phyloP scores from a whole-genome alignment of 352 stramenopile species.

The Globisporangium yorkense region DNA sequence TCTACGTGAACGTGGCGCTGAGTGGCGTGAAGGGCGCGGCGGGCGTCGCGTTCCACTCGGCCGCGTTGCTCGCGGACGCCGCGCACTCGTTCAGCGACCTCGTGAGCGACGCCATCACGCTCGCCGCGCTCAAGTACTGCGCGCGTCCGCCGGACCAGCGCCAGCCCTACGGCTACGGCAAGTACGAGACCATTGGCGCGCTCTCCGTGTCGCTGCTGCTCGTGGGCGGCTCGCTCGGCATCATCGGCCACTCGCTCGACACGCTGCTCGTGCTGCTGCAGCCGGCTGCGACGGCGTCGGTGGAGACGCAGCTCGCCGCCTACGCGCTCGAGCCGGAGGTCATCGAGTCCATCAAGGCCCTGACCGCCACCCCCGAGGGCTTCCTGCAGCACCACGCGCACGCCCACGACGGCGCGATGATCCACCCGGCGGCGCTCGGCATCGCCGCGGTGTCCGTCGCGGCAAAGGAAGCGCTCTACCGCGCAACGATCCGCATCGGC shows the following conservation, averaged over 20 bases:
- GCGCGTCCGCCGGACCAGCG: conserved; percentile 88
- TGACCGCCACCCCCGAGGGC: not conserved
- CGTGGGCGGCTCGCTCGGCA: conserved; percentile 54
- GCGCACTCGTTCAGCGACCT: conserved; percentile 94
- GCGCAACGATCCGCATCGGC: conserved; percentile 87
- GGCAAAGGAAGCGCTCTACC: conserved; percentile 91
- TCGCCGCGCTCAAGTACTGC: conserved; percentile 88
- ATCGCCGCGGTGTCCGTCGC: conserved; percentile 85
- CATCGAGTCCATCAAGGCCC: conserved; percentile 31
- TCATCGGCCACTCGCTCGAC: conserved; percentile 65
- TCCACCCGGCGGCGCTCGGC: conserved; percentile 65
- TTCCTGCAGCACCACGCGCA: too few species aligned
- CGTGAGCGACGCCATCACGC: conserved; percentile 92
- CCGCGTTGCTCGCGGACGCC: conserved; percentile 91
- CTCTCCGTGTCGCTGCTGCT: conserved; percentile 59
- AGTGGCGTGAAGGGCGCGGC: conserved; percentile 63
- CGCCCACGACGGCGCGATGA: conserved; percentile 7
- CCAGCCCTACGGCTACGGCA: conserved; percentile 78
- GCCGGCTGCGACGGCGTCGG: not conserved
- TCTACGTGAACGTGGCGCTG: conserved; percentile 67
- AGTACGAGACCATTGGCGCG: conserved; percentile 69
- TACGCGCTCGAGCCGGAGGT: conserved; percentile 8
- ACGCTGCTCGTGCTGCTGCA: conserved; percentile 49
- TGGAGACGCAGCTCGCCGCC: conserved; percentile 5
- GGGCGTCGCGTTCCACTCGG: conserved; percentile 72